Evolutionary conservation across 1,284 basidiomycete genomes (phyloP).

Genomic region (Neolentinus lepideus): DNA sequence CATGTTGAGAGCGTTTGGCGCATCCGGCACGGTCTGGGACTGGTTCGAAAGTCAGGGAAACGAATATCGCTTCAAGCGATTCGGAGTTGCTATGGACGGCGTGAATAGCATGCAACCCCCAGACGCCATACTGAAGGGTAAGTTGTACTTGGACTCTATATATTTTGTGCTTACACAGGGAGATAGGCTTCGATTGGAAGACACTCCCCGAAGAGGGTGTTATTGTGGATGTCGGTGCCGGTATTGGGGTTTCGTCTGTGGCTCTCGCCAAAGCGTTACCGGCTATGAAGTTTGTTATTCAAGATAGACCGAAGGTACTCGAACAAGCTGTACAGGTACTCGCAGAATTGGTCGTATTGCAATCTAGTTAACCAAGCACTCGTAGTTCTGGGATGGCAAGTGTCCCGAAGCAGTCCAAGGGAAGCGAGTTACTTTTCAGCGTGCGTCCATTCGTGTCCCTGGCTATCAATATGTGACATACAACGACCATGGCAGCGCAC

Average conservation of each 20-base stretch:
- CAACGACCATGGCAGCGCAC: slow-evolving; percentile 9
- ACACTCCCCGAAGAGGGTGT: neutral
- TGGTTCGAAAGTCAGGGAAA: slow-evolving; percentile 20
- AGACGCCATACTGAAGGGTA: slow-evolving; percentile 28
- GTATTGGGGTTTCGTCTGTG: slow-evolving; percentile 22
- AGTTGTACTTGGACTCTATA: slow-evolving; percentile 16
- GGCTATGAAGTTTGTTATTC: slow-evolving; percentile 21
- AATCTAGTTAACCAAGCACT: neutral
- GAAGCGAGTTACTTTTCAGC: slow-evolving; percentile 6
- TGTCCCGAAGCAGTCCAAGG: slow-evolving; percentile 9
- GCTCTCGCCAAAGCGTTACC: slow-evolving; percentile 18
- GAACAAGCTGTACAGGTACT: slow-evolving; percentile 23
- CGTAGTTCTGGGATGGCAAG: slow-evolving; percentile 13
- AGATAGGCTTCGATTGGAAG: neutral
- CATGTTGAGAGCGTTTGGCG: slow-evolving; percentile 18
- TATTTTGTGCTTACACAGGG: neutral
- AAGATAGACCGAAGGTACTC: slow-evolving; percentile 20
- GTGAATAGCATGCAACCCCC: slow-evolving; percentile 15
- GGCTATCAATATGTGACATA: neutral
- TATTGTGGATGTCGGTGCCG: slow-evolving; percentile 24
- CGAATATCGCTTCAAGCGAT: slow-evolving; percentile 11
- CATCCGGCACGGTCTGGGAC: slow-evolving; percentile 13
- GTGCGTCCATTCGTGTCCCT: neutral
- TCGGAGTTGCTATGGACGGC: slow-evolving; percentile 19
- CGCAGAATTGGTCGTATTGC: neutral